Evolutionary conservation across 2,329 filamentous ascomycete genomes (phyloP), one percentile per base, ranked within the genome.

Genomic region (Apiospora malaysiana): DNA sequence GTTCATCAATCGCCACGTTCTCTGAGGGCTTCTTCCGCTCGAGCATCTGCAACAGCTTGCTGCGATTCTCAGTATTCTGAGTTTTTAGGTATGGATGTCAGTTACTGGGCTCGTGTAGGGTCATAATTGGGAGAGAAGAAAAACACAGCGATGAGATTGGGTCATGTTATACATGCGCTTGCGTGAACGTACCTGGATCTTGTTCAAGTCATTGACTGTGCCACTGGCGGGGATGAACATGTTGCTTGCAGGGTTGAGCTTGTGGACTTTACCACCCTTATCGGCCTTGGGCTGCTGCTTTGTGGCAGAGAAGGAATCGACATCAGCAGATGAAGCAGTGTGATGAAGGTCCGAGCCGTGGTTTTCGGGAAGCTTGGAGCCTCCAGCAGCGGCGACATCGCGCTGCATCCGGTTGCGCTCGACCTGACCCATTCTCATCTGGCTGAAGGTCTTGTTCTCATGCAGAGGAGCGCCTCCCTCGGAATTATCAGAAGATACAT

Each of bases 391-490:
- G 14, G 8, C 32, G 16, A 12, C 16, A 6, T 68, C 43, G 40
- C 46, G 42, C 6, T 32, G 16, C 7, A 37, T 16, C 3, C 43
- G 43, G 43, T 27, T 47, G 66, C 16, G 43, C 25, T 47, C 27
- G 23, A n/a, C 43, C 18, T 42, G 37, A 7, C 16, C 43, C 68
- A 46, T 46, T 23, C 18, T 65, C 51, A 68, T 47, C 18, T 47
- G 25, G 18, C 66, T 68, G 25, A 45, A 68, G 12, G 66, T 46
- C 66, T n/a, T 18, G 21, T 9, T 23, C 6, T 56, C 67, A 16
- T 49, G 27, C 5, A 72, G 70, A 23, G 71, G 71, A 42, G 71
- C 73, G 40, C 73, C 73, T 43, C 72, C 71, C 46, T 70, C 71
- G 10, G 63, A 51, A 3, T 68, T 69, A 51, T 71, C 70, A 40